phyloP scores from a whole-genome alignment of 352 stramenopile species.

The Globisporangium ultimum region DNA sequence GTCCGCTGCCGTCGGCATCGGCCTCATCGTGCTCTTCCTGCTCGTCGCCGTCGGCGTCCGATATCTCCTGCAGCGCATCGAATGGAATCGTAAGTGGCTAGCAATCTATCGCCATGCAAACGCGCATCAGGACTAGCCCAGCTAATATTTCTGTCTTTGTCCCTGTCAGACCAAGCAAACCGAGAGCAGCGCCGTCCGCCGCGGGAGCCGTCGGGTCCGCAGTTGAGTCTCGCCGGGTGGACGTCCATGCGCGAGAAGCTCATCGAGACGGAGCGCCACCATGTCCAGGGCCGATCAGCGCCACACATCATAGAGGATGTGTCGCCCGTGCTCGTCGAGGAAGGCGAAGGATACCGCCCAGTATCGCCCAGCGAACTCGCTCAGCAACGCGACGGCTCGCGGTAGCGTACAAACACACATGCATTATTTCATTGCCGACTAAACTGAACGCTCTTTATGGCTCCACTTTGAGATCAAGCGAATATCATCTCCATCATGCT shows the following conservation, averaged over 20 bases:
- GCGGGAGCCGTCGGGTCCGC: conserved; percentile 23
- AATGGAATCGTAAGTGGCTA: conserved; percentile 10
- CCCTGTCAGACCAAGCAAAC: background rate
- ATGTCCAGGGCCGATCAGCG: conserved; percentile 16
- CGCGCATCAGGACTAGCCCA: too few relatives aligned
- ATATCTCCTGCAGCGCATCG: conserved; percentile 8
- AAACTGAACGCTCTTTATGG: conserved; percentile 1
- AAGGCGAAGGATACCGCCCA: conserved; percentile 2
- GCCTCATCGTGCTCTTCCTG: conserved; percentile 9
- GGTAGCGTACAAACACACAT: background rate
- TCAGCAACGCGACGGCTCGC: background rate
- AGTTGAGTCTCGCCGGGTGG: conserved; percentile 45
- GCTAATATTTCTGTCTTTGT: too few relatives aligned
- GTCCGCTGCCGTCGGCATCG: conserved; percentile 3
- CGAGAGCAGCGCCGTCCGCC: background rate
- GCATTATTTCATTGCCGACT: background rate
- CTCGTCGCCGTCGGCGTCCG: conserved; percentile 9
- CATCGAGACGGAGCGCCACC: conserved; percentile 37
- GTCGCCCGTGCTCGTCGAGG: background rate
- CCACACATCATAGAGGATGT: conserved; percentile 13
- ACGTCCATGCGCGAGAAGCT: conserved; percentile 55
- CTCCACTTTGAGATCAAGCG: background rate
- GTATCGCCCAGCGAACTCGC: conserved; percentile 4
- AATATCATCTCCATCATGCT: too few relatives aligned
- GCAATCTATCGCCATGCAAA: background rate